phyloP scores from a whole-genome alignment of 2,329 filamentous ascomycete genomes.

The Fusarium stilboides region DNA sequence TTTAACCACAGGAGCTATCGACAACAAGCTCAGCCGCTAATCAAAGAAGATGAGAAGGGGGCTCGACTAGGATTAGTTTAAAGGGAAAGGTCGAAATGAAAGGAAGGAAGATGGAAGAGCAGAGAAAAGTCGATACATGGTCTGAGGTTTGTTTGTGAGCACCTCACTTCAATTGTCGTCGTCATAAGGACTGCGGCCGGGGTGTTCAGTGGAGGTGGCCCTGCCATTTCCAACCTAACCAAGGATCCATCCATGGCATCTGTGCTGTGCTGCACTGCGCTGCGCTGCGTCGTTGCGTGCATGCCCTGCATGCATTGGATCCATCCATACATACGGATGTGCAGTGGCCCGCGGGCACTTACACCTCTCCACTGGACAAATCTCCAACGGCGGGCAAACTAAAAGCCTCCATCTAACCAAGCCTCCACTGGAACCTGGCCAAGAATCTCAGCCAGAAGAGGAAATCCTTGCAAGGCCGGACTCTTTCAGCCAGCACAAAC shows the following conservation, averaged over 20 bases:
- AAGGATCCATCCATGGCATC: neutral
- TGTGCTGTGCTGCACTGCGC: neutral
- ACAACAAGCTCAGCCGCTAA: constrained; percentile 23
- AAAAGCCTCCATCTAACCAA: neutral
- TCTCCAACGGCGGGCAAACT: constrained; percentile 19
- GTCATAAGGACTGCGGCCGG: constrained; percentile 37
- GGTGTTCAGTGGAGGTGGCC: constrained; percentile 19
- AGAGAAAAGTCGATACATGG: constrained; percentile 40
- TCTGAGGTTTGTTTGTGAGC: constrained; percentile 26
- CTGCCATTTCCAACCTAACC: neutral
- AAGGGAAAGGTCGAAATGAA: constrained; percentile 20
- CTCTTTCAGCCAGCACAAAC: constrained; percentile 30
- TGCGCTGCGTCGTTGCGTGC: neutral
- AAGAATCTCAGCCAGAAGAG: constrained; percentile 15
- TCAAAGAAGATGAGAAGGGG: constrained; percentile 20
- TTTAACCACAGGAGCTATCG: constrained; percentile 11
- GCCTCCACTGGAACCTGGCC: constrained; percentile 2
- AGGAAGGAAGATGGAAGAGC: constrained; percentile 37
- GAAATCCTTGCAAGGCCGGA: constrained; percentile 25
- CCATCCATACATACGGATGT: constrained; percentile 17
- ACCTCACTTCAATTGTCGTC: constrained; percentile 32
- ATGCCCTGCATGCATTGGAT: constrained; percentile 4
- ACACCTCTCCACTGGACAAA: constrained; percentile 11
- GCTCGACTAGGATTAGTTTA: constrained; percentile 18
- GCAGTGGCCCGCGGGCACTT: constrained; percentile 2